Evolutionary conservation across 1,284 basidiomycete genomes (phyloP), one percentile per base, ranked within the genome.

Genomic region (Ustilago xerochloae): DNA sequence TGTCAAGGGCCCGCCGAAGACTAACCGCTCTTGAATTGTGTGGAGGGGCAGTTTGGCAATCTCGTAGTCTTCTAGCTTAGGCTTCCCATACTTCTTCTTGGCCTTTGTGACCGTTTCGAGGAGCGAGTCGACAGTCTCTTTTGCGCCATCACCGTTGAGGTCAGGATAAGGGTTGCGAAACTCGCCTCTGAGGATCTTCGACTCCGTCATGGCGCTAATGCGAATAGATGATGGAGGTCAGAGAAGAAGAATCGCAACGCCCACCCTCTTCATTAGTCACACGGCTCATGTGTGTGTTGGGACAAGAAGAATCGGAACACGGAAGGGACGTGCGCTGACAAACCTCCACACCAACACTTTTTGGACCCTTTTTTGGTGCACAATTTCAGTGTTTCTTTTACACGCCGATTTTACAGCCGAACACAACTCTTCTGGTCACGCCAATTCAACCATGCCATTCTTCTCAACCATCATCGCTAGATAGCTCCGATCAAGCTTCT

Each of bases 151-250:
- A 20, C 38, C 54, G 13, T 20, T 58, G 22, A 58, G 63, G 24
- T 65, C 46, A 6, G 56, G 57, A 10, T 35, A 50, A 0, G 69
- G 69, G 24, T 59, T 66, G 38, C 50, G 55, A 18, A 66, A 72
- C n/a, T 55, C 46, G 2, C 56, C 56, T 32, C 63, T 54, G 6
- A 47, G 47, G 9, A 60, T 58, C 16, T 60, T 60, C 4, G 56
- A 46, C 13, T 15, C 24, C 20, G 60, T 39, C 56, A 63, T 52
- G 20, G 28, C n/a, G 18, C n/a, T n/a, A 16, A 9, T 16, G n/a
- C 9, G 18, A 6, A 28, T 6, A 26, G 20, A 7, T 20, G 24
- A 33, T 50, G 50, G 46, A 36, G 46, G 45, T 54, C 38, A 24
- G 35, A 38, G 26, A 10, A 41, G 47, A 32, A 13, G 26, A 28